phyloP scores from a whole-genome alignment of 148 eudicot species.

The Rhododendron ovatum region DNA sequence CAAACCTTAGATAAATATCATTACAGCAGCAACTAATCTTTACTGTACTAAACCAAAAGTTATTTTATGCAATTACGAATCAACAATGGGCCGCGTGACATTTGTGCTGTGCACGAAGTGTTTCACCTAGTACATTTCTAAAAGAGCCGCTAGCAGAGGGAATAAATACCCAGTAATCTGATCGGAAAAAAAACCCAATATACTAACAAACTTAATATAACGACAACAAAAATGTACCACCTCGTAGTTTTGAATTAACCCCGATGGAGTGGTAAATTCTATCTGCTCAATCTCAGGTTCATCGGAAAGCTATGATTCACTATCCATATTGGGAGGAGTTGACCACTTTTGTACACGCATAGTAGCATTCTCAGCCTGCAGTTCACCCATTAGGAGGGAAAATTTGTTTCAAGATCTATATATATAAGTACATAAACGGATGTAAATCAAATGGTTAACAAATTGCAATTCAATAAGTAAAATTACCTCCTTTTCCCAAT shows the following conservation, averaged over 20 bases:
- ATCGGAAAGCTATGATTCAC: background rate
- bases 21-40: no score
- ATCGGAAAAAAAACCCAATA: no score
- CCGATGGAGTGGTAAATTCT: background rate
- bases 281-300: background rate
- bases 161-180: no score
- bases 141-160: no score
- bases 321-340: background rate
- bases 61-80: no score
- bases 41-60: no score
- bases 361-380: constrained; percentile 30
- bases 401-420: background rate
- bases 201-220: no score
- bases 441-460: background rate
- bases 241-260: background rate
- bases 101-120: no score
- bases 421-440: background rate
- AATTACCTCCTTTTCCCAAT: constrained; percentile 63
- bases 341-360: constrained; percentile 36
- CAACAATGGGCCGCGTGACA: no score
- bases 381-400: background rate
- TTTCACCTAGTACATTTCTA: no score
- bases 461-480: background rate
- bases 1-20: no score
- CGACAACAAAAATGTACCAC: no score